Evolutionary conservation across 140 eudicot species (phyloP), one percentile per base, ranked within the genome.

Genomic region (Ambrosia hybrid): DNA sequence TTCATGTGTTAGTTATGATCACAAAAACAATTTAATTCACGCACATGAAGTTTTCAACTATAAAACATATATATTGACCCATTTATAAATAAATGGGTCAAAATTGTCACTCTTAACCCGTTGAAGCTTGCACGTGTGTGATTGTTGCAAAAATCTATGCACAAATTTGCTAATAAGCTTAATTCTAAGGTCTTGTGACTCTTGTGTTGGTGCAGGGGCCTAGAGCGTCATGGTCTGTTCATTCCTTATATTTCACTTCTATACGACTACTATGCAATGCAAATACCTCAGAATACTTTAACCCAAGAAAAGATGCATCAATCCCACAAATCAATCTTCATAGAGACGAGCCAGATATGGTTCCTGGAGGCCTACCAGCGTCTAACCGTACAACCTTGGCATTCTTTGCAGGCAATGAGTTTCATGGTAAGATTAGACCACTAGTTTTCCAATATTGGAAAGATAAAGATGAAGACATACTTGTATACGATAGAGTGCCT

Each of bases 181-280:
- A 46, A 46, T 5, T 1, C 13, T 55, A 61, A 33, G 2, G 56
- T 26, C 11, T 56, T 65, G 13, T 58, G 70, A 34, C 63, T 82
- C 49, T 56, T 59, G 43, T 75, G 14, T 65, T 43, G 65, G 11
- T 76, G 76, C 73, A 92, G 98, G 98, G 98, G 17, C 96, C 98
- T 21, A 78, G 98, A 73, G 87, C 98, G 12, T 79, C 98, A 65
- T 93, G 96, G 96, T 90, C 81, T 51, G 88, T 85, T 46, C 88
- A 79, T 63, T 79, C 86, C 34, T 67, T 93, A 73, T 93, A 87
- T 70, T 83, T 87, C 90, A 80, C 98, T 2, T 90, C 98, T 10
- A 93, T 90, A 34, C 75, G 98, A 65, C 91, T 83, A 13, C 65
- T 93, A 64, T 93, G 97, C 87, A 93, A 93, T 64, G 98, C 98